phyloP scores from a whole-genome alignment of 1,284 basidiomycete genomes.

The Hypsizygus ulmarius region DNA sequence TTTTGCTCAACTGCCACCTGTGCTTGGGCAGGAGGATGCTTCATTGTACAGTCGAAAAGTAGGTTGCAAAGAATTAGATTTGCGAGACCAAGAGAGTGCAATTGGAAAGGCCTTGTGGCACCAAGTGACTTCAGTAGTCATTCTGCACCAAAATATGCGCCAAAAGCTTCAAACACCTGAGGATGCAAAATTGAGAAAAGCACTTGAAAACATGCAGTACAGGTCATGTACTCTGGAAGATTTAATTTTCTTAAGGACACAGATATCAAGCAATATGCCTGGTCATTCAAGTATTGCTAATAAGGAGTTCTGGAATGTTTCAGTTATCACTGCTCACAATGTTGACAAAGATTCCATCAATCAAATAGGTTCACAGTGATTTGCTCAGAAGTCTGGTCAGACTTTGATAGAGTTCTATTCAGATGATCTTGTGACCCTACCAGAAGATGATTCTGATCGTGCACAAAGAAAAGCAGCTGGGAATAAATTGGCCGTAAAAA shows the following conservation, averaged over 20 bases:
- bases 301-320: conserved; percentile 26
- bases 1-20: conserved; percentile 19
- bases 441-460: neutral
- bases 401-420: conserved; percentile 22
- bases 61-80: conserved; percentile 1
- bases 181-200: conserved; percentile 27
- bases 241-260: conserved; percentile 26
- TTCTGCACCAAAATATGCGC: conserved; percentile 37
- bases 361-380: conserved; percentile 21
- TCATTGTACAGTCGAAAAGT: conserved; percentile 22
- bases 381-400: conserved; percentile 30
- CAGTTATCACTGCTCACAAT: conserved; percentile 33
- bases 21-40: neutral
- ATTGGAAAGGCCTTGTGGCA: conserved; percentile 36
- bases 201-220: conserved; percentile 35
- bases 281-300: conserved; percentile 13
- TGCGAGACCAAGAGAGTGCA: conserved; percentile 17
- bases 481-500: too few species aligned
- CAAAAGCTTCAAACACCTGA: conserved; percentile 23
- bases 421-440: conserved; percentile 16
- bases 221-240: conserved; percentile 32
- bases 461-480: conserved; percentile 3
- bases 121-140: conserved; percentile 33
- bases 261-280: conserved; percentile 15
- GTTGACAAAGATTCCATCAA: conserved; percentile 32